A percentile compares a stretch with the other conserved stretches of the same genome.
Conservation (phyloP, 148 eudicot species). For the Camellia sinensis region DNA sequence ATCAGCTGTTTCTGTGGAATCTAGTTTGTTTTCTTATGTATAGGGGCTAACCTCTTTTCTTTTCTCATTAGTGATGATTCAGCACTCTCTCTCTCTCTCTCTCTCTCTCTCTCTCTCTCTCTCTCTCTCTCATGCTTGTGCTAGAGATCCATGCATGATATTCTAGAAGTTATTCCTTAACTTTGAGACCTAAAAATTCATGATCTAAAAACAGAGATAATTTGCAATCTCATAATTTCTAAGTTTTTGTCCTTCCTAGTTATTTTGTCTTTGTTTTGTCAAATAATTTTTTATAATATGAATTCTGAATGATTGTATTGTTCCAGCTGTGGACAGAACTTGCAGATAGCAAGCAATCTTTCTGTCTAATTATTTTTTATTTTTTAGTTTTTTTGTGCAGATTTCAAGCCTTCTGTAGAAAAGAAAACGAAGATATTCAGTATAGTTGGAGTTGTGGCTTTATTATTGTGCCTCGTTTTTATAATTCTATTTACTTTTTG, state of each 20-base stretch:
- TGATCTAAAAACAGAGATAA: neutral
- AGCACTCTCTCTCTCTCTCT: too few relatives aligned
- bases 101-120: too few relatives aligned
- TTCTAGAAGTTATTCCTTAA: neutral
- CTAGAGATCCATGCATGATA: too few relatives aligned
- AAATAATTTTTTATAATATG: neutral
- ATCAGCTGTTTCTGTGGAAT: too few relatives aligned
- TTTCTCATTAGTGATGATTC: too few relatives aligned
- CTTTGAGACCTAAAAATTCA: neutral
- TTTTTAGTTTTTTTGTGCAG: slow-evolving; percentile 14
- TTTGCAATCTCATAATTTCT: neutral
- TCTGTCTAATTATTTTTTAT: neutral
- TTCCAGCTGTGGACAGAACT: neutral
- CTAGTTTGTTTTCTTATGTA: too few relatives aligned
- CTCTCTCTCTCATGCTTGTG: too few relatives aligned
- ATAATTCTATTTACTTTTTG: slow-evolving; percentile 22
- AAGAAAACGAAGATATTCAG: slow-evolving; percentile 22
- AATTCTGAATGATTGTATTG: neutral
- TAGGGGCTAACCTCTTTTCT: too few relatives aligned
- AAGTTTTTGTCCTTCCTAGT: neutral
- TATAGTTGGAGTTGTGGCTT: slow-evolving; percentile 27
- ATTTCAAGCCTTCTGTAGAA: slow-evolving; percentile 36
- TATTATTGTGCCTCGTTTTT: too few relatives aligned
- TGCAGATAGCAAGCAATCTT: neutral
- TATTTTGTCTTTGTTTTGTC: neutral